Conservation (phyloP, 1,284 basidiomycete species). For the Irpex sp. region DNA sequence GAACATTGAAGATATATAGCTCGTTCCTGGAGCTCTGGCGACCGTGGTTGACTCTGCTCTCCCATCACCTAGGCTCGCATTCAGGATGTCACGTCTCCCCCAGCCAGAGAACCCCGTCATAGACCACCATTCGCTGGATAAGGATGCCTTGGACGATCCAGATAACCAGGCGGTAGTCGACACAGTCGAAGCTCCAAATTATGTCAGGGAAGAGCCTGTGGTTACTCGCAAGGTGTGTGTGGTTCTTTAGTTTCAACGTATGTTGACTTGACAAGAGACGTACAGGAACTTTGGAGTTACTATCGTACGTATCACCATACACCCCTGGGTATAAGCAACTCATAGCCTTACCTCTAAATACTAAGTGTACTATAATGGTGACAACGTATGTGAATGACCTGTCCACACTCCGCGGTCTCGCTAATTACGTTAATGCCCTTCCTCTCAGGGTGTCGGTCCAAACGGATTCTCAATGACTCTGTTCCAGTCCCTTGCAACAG, state of each 20-base stretch:
- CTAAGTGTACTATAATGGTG: constrained; percentile 69
- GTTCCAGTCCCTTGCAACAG: constrained; percentile 67
- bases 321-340: not conserved
- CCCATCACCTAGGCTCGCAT: not conserved
- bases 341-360: not conserved
- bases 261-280: not conserved
- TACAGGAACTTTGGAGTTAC: constrained; percentile 68
- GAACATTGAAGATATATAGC: not conserved
- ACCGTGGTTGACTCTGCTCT: not conserved
- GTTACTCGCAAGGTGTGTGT: constrained; percentile 27
- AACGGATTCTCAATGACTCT: constrained; percentile 61
- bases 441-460: constrained; percentile 56
- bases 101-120: constrained; percentile 7
- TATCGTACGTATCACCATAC: constrained; percentile 44
- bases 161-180: not conserved
- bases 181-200: constrained; percentile 6
- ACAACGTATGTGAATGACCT: constrained; percentile 43
- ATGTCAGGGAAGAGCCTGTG: constrained; percentile 24
- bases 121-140: constrained; percentile 5
- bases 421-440: not conserved
- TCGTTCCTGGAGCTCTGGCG: not conserved
- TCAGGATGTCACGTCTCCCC: constrained; percentile 8
- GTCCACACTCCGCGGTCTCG: not conserved
- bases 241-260: not conserved
- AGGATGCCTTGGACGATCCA: not conserved